These are phyloP conservation scores for Metschnikowia sp. DNA, from an alignment of 805 yeast genomes.

Conservation along the genomic window DNA sequence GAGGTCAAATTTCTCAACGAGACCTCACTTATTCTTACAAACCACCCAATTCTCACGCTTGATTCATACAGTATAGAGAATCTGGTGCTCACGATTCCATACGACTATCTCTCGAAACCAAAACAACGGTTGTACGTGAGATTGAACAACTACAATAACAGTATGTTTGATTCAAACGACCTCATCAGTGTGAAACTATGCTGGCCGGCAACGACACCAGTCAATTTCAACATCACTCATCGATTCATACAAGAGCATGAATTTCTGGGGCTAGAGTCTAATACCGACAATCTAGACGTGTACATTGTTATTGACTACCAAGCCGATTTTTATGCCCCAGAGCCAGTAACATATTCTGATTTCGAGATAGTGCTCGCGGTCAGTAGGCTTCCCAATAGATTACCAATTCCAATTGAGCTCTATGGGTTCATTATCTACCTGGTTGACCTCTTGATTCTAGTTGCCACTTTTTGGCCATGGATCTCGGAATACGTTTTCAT, in stretches of 20 bases:
- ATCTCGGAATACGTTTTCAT: neutral
- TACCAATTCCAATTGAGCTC: slow-evolving; percentile 20
- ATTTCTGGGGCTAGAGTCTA: neutral
- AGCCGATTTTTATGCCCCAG: slow-evolving; percentile 16
- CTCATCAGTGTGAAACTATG: slow-evolving; percentile 18
- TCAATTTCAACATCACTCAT: slow-evolving; percentile 11
- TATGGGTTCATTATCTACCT: slow-evolving; percentile 14
- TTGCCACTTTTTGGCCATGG: slow-evolving; percentile 8
- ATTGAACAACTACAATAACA: slow-evolving; percentile 33
- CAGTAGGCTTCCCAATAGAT: slow-evolving; percentile 13
- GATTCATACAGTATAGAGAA: slow-evolving; percentile 1
- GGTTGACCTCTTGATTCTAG: slow-evolving; percentile 13
- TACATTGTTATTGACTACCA: slow-evolving; percentile 13
- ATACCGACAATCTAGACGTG: slow-evolving; percentile 10
- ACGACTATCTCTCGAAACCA: slow-evolving; percentile 9
- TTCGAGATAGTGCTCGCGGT: slow-evolving; percentile 10
- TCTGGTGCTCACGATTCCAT: slow-evolving; percentile 11
- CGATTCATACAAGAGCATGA: slow-evolving; percentile 8
- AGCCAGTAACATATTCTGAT: neutral
- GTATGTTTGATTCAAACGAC: slow-evolving; percentile 20
- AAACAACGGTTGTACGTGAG: slow-evolving; percentile 23
- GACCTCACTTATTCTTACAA: slow-evolving; percentile 11
- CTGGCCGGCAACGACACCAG: slow-evolving; percentile 21
- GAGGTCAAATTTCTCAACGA: slow-evolving; percentile 7
- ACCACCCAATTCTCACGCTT: slow-evolving; percentile 16